phyloP scores from a whole-genome alignment of 768 basidiomycete species.

The Kondoa subrosea region DNA sequence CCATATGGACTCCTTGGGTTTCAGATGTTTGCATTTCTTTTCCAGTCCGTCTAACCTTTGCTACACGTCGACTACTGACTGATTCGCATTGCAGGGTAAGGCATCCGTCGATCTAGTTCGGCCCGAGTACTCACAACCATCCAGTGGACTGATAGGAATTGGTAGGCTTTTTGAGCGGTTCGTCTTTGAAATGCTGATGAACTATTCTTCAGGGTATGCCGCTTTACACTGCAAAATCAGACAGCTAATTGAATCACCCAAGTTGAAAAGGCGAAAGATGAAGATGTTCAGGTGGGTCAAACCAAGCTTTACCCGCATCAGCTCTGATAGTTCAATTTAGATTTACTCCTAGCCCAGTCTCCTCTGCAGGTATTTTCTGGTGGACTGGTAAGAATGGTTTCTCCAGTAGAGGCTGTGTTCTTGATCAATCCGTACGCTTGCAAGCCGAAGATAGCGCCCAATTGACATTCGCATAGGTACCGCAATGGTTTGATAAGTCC shows the following conservation, averaged over 20 bases:
- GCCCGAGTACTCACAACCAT: slow-evolving; percentile 39
- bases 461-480: slow-evolving; percentile 27
- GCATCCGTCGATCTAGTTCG: neutral
- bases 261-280: slow-evolving; percentile 37
- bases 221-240: neutral
- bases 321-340: slow-evolving; percentile 14
- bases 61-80: neutral
- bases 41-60: slow-evolving; percentile 32
- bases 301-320: neutral
- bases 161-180: slow-evolving; percentile 26
- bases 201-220: slow-evolving; percentile 3
- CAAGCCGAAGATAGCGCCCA: neutral
- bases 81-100: neutral
- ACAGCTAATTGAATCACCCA: neutral
- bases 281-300: slow-evolving; percentile 35
- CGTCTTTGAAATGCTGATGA: neutral
- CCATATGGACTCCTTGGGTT: slow-evolving; percentile 37
- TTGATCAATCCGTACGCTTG: slow-evolving; percentile 24
- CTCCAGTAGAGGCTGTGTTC: slow-evolving; percentile 34
- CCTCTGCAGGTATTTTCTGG: slow-evolving; percentile 35
- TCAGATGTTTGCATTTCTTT: slow-evolving; percentile 39
- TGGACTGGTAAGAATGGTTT: slow-evolving; percentile 40
- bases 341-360: slow-evolving; percentile 40
- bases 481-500: slow-evolving; percentile 37
- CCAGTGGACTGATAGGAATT: slow-evolving; percentile 40